Evolutionary conservation across 2,329 filamentous ascomycete species (phyloP), one percentile per base, ranked within the genome.

Genomic region (Fusarium sterilihyphosum): DNA sequence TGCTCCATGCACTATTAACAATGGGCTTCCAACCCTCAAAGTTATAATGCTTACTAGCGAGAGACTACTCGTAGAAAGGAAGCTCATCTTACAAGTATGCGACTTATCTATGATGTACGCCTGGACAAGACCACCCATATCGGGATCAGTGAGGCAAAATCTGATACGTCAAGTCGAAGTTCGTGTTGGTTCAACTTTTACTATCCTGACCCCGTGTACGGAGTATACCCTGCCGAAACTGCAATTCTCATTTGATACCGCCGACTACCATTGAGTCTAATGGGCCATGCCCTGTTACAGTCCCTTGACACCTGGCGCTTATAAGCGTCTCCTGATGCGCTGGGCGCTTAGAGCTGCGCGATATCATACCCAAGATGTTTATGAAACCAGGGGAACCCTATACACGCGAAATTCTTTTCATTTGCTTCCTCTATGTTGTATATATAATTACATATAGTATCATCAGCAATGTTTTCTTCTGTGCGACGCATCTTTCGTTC

Each of bases 281-380:
- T 46, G n/a, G 16, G n/a, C 16, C n/a, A 44, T 44, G n/a, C 41
- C 22, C 11, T n/a, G 14, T 17, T n/a, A 43, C 41, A 43, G 14
- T n/a, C 22, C 22, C 14, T n/a, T 6, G 40, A 8, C 22, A 43
- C 22, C n/a, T 3, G 24, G 46, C 46, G 46, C 46, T 49, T 52
- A 52, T 14, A 4, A 53, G 47, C 1, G 12, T 41, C 24, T 40
- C n/a, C 26, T 40, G 13, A 29, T 16, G 37, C 2, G 37, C 12
- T 53, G 24, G 60, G 65, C 69, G 70, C 70, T 73, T 73, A 70
- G n/a, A 68, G 20, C 1, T 29, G 8, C 33, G 33, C 33, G 33
- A 33, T 33, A 33, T 33, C 13, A 29, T 47, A 16, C 18, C 20
- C 26, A 47, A 47, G 0, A 29, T 29, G 2, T 5, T 44, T 46